Evolutionary conservation across 2,329 filamentous ascomycete species (phyloP).

Genomic region (Colletotrichum caudatum): DNA sequence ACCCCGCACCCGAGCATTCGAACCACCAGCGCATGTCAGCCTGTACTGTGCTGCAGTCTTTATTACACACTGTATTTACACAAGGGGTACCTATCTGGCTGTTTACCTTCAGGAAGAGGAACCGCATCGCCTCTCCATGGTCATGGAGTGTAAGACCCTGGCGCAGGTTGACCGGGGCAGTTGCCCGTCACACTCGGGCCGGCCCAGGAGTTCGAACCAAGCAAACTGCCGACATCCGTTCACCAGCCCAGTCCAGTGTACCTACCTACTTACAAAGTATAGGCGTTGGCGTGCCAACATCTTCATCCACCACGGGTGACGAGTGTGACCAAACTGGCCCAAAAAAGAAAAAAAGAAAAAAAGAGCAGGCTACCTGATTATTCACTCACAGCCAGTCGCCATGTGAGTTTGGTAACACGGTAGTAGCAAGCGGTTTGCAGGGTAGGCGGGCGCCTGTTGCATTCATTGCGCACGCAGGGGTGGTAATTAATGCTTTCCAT

Average conservation of each 20-base stretch:
- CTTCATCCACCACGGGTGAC: constrained; percentile 47
- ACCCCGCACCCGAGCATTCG: constrained; percentile 9
- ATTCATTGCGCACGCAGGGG: not conserved
- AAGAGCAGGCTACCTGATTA: no score
- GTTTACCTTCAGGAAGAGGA: no score
- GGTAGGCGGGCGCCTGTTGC: not conserved
- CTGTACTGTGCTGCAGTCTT: not conserved
- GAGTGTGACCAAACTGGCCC: not conserved
- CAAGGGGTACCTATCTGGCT: not conserved
- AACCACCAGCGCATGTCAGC: not conserved
- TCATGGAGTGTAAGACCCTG: not conserved
- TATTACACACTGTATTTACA: not conserved
- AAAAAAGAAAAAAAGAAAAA: no score
- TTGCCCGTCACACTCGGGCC: not conserved
- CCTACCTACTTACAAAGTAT: not conserved
- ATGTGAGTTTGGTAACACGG: not conserved
- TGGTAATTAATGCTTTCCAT: not conserved
- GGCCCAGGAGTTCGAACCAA: constrained; percentile 2
- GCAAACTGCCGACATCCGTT: not conserved
- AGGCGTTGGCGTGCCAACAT: constrained; percentile 46
- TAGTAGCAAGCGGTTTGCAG: not conserved
- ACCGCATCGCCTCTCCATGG: no score
- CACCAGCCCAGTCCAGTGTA: not conserved
- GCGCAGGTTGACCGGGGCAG: not conserved
- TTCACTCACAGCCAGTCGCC: no score